phyloP scores from a whole-genome alignment of 345 rosid genomes.

The Rhizophora apiculata region DNA sequence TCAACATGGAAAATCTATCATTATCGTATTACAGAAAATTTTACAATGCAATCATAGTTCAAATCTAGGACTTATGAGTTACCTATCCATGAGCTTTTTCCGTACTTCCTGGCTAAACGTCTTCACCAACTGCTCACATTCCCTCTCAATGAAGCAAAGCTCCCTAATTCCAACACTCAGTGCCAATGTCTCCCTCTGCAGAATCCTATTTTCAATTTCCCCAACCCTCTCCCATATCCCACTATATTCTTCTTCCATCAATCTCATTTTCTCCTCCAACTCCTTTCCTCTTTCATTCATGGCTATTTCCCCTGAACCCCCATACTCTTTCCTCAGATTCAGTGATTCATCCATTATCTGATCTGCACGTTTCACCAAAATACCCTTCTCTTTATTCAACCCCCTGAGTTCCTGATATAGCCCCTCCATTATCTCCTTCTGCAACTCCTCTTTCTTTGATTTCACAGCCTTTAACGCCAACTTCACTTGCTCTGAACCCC shows the following conservation, averaged over 20 bases:
- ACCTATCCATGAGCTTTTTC: constrained; percentile 49
- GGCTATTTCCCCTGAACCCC: constrained; percentile 11
- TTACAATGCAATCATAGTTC: background rate
- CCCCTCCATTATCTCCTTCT: constrained; percentile 58
- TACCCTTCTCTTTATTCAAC: constrained; percentile 48
- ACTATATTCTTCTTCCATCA: background rate
- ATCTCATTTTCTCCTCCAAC: constrained; percentile 41
- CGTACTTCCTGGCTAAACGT: constrained; percentile 47
- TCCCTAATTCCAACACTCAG: constrained; percentile 1
- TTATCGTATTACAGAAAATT: background rate
- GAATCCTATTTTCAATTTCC: background rate
- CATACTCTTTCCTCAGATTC: constrained; percentile 43
- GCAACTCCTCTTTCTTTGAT: constrained; percentile 53
- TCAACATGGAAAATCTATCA: background rate
- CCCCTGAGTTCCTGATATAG: constrained; percentile 42
- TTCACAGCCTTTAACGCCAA: constrained; percentile 53
- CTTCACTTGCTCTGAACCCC: constrained; percentile 34
- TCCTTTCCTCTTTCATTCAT: background rate
- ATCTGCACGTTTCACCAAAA: constrained; percentile 48
- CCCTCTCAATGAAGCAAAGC: constrained; percentile 15
- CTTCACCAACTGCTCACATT: constrained; percentile 70
- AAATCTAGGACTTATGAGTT: background rate
- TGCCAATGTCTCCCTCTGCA: background rate
- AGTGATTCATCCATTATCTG: constrained; percentile 42
- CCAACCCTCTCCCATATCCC: constrained; percentile 5